Base-by-base conservation (phyloP, 202 grass and related monocot species). In the Bolboschoenoplectus hybrid region DNA sequence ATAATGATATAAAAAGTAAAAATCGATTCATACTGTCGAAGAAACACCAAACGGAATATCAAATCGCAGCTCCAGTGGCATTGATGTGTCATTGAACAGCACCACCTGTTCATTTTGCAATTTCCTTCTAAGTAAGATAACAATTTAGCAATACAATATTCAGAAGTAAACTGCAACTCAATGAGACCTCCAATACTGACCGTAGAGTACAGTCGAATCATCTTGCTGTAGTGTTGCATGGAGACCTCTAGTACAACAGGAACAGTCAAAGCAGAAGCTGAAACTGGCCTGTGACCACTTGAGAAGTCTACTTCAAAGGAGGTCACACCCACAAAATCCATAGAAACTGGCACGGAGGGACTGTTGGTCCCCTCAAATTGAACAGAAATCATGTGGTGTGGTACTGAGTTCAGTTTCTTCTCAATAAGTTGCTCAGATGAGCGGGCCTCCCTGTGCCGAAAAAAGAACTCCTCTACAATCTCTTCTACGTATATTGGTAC, bases 231-330 rank as follows among this genome's bases (percentile, higher is more conserved):
- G 73, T 95, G 91, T 73, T 98, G 96, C 82, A 98, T 94, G 55
- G 91, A 95, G 83, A 98, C 96, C 89, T 98, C 96, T 9, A 98
- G 89, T 74, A 98, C 93, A 66, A 98, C 96, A 89, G 96, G 96
- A 74, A 94, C 93, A 85, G 95, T 89, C 88, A 98, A 90, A 81
- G 77, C 44, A 82, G 78, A 44, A 87, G 86, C 92, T 62, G 68
- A 44, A 91, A 81, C 67, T 55, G 90, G 67, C 45, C 89, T 87
- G 74, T 92, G 94, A 88, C 82, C 89, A 84, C 87, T 87, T 79
- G 93, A 98, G 84, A 98, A 98, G 84, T 95, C 93, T 73, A 94
- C 91, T 88, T 98, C 93, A 82, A 98, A 95, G 85, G 88, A 98
- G 87, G 88, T 90, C 83, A 95, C 82, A 41, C 96, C 93, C 72